Percentiles rank a stretch among this genome's conserved stretches.
These are phyloP conservation scores for Eremochloa ophiuroides DNA, from an alignment of 176 grass and related monocot genomes.

Conservation along the genomic window DNA sequence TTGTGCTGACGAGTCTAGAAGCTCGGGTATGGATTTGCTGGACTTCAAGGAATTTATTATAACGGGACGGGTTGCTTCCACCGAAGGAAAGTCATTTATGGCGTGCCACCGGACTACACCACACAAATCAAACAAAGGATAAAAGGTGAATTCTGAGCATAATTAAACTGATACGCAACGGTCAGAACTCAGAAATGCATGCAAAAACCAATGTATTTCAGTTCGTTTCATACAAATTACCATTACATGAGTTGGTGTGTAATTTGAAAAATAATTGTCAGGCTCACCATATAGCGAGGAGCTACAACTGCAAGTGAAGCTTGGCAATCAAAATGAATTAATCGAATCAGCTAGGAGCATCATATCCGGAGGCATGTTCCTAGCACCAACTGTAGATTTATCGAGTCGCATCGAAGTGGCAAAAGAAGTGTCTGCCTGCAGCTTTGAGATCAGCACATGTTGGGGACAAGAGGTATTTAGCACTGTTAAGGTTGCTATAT, in stretches of 20 bases:
- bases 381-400: not conserved
- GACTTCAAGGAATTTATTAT: conserved; percentile 39
- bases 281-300: conserved; percentile 21
- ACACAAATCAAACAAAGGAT: not conserved
- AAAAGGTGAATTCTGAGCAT: not conserved
- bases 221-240: not conserved
- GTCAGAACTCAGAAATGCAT: not conserved
- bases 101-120: not conserved
- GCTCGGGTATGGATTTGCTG: not conserved
- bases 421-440: conserved; percentile 26
- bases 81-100: conserved; percentile 46
- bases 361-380: not conserved
- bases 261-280: not conserved
- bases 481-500: not conserved
- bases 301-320: not conserved
- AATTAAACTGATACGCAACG: not conserved
- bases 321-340: conserved; percentile 21
- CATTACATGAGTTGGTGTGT: not conserved
- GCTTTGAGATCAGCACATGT: conserved; percentile 15
- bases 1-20: conserved; percentile 15
- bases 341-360: conserved; percentile 1
- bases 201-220: not conserved
- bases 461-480: conserved; percentile 32
- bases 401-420: not conserved
- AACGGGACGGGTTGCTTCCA: conserved; percentile 49